A percentile compares a stretch with the other conserved stretches of the same genome.
These are phyloP conservation scores for Pistacia atlantica DNA, from an alignment of 345 rosid genomes.

Conservation along the genomic window DNA sequence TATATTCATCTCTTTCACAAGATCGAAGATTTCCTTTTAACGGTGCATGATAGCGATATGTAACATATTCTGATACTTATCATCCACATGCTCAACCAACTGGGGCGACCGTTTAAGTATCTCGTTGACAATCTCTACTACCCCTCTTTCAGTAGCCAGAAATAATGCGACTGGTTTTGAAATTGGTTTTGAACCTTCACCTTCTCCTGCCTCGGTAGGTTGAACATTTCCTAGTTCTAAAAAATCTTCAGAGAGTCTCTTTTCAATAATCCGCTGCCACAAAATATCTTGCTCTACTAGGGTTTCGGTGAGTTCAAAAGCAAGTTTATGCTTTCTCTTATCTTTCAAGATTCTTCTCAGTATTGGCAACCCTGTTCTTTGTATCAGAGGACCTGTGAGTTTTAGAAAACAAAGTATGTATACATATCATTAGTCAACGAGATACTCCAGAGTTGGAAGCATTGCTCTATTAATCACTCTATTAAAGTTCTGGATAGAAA, in stretches of 20 bases:
- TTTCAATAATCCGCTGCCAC: not conserved
- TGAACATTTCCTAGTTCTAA: too few species aligned
- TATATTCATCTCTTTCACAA: not conserved
- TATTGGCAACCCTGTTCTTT: not conserved
- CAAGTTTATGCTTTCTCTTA: not conserved
- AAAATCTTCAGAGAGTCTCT: too few species aligned
- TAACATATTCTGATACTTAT: not conserved
- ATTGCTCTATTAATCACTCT: too few species aligned
- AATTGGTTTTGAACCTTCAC: too few species aligned
- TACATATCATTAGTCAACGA: too few species aligned
- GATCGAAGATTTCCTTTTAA: not conserved
- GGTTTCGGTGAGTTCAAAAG: not conserved
- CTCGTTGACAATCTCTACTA: not conserved
- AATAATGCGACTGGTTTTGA: not conserved
- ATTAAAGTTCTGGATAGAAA: too few species aligned
- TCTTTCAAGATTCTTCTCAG: not conserved
- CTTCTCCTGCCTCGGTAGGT: not conserved
- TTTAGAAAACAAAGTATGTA: too few species aligned
- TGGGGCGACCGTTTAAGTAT: not conserved
- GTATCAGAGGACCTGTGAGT: too few species aligned
- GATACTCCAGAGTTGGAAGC: too few species aligned
- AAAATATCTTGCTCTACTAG: not conserved
- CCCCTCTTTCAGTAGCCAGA: not conserved
- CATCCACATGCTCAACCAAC: not conserved
- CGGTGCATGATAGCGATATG: not conserved